Base-by-base conservation (phyloP, 164 flowering plant species). In the Aristolochia contorta region DNA sequence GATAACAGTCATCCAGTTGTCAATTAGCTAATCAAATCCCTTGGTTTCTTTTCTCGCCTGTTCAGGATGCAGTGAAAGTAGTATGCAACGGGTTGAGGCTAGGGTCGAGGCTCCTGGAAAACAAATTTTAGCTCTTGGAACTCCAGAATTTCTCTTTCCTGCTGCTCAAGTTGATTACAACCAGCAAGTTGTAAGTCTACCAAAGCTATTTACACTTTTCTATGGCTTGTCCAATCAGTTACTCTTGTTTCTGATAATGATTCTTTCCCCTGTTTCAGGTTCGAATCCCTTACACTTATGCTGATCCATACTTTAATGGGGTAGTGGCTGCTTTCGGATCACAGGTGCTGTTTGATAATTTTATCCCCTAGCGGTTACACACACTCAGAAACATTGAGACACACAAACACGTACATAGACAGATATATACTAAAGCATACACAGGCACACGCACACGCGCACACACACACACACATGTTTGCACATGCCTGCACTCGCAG, bases 221-320 rank as follows among this genome's bases (percentile, higher is more conserved):
- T 18, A 16, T 48, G n/a, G 12, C 25, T 59, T 59, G 13, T 23
- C 22, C 22, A 25, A 2, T 16, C 24, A 32, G 22, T 12, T 19
- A 18, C 12, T 49, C 15, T 1, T 27, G 1, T 19, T 25, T 16
- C 20, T 48, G 15, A 25, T 14, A n/a, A 24, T 16, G 16, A 16
- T 48, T 30, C 20, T 24, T 27, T 48, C 19, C 21, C 54, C n/a
- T n/a, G 16, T 23, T 15, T 22, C 83, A 87, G 90, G 68, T 69
- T 56, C 77, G 52, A 24, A 48, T 77, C 57, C 74, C 79, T 7
- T 77, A 77, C 67, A 75, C 83, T n/a, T 80, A 69, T 73, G 62
- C 71, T 47, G 82, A 78, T 60, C 81, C 89, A 48, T 76, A 77
- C 68, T 64, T 62, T 59, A 68, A 73, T 52, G 86, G 89, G 23